Conservation (phyloP, 1,284 basidiomycete species). For the Trametes pubescens region DNA sequence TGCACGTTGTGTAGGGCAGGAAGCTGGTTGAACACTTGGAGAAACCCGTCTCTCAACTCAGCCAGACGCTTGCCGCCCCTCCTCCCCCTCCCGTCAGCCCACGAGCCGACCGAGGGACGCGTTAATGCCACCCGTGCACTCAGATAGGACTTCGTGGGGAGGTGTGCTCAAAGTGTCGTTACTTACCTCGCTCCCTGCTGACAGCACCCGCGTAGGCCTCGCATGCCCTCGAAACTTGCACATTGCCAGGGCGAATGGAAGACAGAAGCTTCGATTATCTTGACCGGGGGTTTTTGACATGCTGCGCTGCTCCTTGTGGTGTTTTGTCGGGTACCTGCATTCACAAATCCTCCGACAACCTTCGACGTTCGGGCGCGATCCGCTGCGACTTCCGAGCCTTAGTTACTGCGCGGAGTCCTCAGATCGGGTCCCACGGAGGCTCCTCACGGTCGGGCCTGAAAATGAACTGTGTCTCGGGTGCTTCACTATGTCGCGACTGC, state of each 20-base stretch:
- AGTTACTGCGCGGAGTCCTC: neutral
- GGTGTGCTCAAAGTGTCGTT: neutral
- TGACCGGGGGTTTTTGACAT: neutral
- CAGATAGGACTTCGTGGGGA: neutral
- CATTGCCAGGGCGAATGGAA: no score
- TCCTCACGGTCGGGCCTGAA: neutral
- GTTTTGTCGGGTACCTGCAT: neutral
- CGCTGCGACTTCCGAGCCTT: neutral
- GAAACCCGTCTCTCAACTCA: conserved; percentile 51
- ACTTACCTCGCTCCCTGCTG: neutral
- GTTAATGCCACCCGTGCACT: conserved; percentile 21
- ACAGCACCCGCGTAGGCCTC: neutral
- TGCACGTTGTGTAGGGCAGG: conserved; percentile 52
- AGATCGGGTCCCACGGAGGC: no score
- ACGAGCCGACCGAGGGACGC: conserved; percentile 36
- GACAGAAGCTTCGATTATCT: no score
- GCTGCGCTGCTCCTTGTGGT: neutral
- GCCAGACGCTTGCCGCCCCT: conserved; percentile 40
- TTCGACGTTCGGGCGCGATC: neutral
- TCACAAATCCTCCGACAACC: neutral
- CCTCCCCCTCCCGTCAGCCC: conserved; percentile 36
- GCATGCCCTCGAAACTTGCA: no score
- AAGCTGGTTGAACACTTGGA: conserved; percentile 56
- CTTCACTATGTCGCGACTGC: no score
- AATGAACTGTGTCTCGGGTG: neutral